Base-by-base conservation (phyloP, 1,284 basidiomycete genomes). In the Ustilago tritici region DNA sequence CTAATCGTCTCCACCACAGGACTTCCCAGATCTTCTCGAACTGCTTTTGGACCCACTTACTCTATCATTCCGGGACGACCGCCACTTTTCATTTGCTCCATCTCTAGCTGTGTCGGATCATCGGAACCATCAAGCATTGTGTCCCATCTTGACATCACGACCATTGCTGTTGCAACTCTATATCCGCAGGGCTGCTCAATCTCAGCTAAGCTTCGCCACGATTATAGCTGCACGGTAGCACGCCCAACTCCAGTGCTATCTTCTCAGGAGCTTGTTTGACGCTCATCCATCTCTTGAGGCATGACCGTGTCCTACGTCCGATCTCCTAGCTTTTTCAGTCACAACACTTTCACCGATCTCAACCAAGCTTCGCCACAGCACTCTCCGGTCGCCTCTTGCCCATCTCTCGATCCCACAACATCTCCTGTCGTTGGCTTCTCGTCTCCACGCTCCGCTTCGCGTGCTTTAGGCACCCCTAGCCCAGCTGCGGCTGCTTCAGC, bases 241-340 rank as follows among this genome's bases (percentile, higher is more conserved):
- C 54, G 28, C n/a, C 23, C 7, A 4, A 12, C 12, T 10, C 15
- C 4, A 23, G 35, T 56, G 55, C 56, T 52, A 40, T 49, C 11
- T 28, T 41, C 28, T 56, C 19, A 19, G 34, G 17, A 19, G 7
- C 32, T 35, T n/a, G 35, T 47, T n/a, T 17, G 8, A 38, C 32
- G 7, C n/a, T 4, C 17, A 2, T 9, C 28, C 53, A 23, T 32
- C 50, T 34, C 38, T 14, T 60, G 61, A 62, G 65, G 69, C 58
- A 77, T 77, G 75, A 77, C 75, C 41, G 62, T 77, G 54, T 61
- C 67, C 15, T 77, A 77, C 66, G 50, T 70, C 17, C 66, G 57
- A 31, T 77, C 75, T 34, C 70, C 75, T 28, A 77, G 75, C 58
- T 77, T 77, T 38, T 66, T 57, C 35, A 66, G 58, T 41, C 50